Conservation (phyloP, 805 yeast species). For the Pichia sporocuriosa region DNA sequence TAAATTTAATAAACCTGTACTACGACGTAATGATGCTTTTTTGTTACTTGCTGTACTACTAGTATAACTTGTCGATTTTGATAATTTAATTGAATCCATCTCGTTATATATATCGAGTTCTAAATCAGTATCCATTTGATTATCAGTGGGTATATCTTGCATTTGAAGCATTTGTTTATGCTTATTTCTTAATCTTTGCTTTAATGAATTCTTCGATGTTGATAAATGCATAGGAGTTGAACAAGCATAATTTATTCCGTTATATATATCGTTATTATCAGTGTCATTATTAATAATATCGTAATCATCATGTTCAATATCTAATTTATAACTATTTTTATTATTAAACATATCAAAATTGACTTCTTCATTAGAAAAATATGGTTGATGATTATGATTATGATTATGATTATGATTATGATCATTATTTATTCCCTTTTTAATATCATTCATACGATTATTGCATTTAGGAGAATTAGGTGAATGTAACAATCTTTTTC, state of each 20-base stretch:
- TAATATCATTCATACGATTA: slow-evolving; percentile 18
- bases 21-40: slow-evolving; percentile 38
- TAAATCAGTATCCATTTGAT: too few relatives aligned
- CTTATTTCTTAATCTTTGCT: background rate
- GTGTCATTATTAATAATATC: background rate
- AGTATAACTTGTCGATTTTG: background rate
- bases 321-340: too few relatives aligned
- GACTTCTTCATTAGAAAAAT: too few relatives aligned
- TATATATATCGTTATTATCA: slow-evolving; percentile 14
- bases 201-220: background rate
- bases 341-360: too few relatives aligned
- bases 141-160: background rate
- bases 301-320: too few relatives aligned
- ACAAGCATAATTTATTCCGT: background rate
- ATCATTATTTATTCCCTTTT: slow-evolving; percentile 8
- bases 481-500: slow-evolving; percentile 24
- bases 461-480: slow-evolving; percentile 24
- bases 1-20: slow-evolving; percentile 45
- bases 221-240: background rate
- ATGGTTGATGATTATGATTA: too few relatives aligned
- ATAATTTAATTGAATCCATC: background rate
- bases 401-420: background rate
- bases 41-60: slow-evolving; percentile 2
- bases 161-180: background rate
- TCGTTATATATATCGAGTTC: background rate